A percentile compares a stretch with the other conserved stretches of the same genome.
Conservation (phyloP, 2,329 filamentous ascomycete genomes). For the Pyrenochaeta sp. region DNA sequence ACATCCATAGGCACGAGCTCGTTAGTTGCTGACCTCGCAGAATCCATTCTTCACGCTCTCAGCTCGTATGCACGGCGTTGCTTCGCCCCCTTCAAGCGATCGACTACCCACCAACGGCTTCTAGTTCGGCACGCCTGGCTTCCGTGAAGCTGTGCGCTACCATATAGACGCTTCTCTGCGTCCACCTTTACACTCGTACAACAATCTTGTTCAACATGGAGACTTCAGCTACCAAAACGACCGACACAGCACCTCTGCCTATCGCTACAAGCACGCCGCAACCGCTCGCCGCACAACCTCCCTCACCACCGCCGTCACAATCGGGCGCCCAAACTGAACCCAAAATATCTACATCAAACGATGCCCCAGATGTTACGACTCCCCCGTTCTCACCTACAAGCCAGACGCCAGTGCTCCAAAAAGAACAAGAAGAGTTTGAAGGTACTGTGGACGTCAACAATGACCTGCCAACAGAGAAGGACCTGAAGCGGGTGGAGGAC, state of each 20-base stretch:
- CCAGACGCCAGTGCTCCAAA: conserved; percentile 40
- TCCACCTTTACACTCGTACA: conserved; percentile 1
- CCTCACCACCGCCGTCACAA: conserved; percentile 38
- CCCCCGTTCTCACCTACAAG: conserved; percentile 46
- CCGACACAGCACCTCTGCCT: conserved; percentile 15
- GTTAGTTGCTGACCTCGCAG: background rate
- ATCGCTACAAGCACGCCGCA: conserved; percentile 13
- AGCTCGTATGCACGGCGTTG: conserved; percentile 16
- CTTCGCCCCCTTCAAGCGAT: conserved; percentile 22
- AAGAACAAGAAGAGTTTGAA: conserved; percentile 44
- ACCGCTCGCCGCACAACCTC: conserved; percentile 23
- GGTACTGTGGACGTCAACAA: conserved; percentile 50
- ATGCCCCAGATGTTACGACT: conserved; percentile 21
- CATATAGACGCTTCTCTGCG: background rate
- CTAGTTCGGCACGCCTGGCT: conserved; percentile 28
- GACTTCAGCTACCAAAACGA: conserved; percentile 21
- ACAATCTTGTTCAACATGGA: conserved; percentile 22
- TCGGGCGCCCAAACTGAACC: conserved; percentile 22
- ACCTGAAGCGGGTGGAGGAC: conserved; percentile 40
- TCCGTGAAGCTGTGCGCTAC: conserved; percentile 23
- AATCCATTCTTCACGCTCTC: conserved; percentile 5
- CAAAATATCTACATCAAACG: conserved; percentile 27
- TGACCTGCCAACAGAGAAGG: conserved; percentile 43
- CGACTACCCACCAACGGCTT: conserved; percentile 15
- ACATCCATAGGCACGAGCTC: background rate